Conservation (phyloP, 169 alveolate genomes). For the Cardiosporidium cionae region DNA sequence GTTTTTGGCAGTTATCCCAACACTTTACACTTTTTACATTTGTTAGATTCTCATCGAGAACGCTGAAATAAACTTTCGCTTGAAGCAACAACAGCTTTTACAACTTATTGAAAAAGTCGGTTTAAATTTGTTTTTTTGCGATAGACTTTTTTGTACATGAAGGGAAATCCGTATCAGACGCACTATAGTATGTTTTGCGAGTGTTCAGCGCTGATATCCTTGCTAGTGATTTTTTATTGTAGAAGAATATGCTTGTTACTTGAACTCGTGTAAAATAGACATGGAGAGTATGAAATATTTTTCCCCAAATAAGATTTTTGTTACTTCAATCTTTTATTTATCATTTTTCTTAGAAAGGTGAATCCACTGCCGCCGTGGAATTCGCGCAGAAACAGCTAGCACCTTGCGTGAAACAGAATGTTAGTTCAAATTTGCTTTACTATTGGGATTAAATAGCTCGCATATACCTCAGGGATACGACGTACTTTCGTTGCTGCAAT, state of each 20-base stretch:
- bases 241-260: not conserved
- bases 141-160: not conserved
- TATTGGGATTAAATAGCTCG: no score
- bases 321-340: not conserved
- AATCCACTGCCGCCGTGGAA: slow-evolving; percentile 18
- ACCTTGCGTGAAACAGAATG: slow-evolving; percentile 30
- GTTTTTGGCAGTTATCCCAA: not conserved
- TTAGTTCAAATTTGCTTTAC: not conserved
- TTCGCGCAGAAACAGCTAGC: slow-evolving; percentile 33
- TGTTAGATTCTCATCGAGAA: slow-evolving; percentile 14
- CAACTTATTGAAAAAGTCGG: slow-evolving; percentile 21
- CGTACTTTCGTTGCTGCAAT: no score
- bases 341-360: slow-evolving; percentile 7
- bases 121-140: not conserved
- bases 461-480: no score
- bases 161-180: not conserved
- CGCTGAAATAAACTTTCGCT: slow-evolving; percentile 21
- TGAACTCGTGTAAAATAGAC: not conserved
- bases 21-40: not conserved
- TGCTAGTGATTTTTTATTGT: not conserved
- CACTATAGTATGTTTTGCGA: not conserved
- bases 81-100: slow-evolving; percentile 31
- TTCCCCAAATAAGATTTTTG: not conserved
- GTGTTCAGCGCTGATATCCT: not conserved
- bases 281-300: not conserved